phyloP scores from a whole-genome alignment of 306 rosid species.

The Cucurbita maxima region DNA sequence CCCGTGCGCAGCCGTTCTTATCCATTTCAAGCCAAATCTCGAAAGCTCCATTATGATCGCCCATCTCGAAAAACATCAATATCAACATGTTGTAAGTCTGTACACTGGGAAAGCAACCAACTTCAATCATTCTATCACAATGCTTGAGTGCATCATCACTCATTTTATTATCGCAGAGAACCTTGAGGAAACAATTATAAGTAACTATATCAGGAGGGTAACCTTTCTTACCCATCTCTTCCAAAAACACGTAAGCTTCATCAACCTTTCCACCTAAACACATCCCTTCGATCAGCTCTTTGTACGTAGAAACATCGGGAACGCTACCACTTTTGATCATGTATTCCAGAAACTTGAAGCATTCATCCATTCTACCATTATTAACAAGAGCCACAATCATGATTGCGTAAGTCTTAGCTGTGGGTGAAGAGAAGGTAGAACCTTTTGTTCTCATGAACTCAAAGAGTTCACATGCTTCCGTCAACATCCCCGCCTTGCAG shows the following conservation, averaged over 20 bases:
- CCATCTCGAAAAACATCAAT: conserved; percentile 64
- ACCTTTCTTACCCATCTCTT: conserved; percentile 93
- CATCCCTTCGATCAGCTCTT: conserved; percentile 76
- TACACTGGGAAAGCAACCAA: conserved; percentile 60
- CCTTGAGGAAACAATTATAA: conserved; percentile 81
- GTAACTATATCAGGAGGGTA: conserved; percentile 82
- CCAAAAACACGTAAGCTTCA: conserved; percentile 65
- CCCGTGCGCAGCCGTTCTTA: conserved; percentile 34
- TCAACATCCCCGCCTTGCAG: conserved; percentile 65
- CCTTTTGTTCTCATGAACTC: conserved; percentile 82
- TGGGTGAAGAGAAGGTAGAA: conserved; percentile 64
- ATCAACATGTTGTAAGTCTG: conserved; percentile 82
- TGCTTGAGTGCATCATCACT: conserved; percentile 62
- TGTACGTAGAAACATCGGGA: conserved; percentile 88
- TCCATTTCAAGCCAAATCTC: conserved; percentile 81
- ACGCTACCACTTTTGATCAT: conserved; percentile 78
- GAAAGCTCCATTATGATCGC: conserved; percentile 57
- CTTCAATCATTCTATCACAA: conserved; percentile 43
- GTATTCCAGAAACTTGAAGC: conserved; percentile 41
- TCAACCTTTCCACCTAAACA: conserved; percentile 58
- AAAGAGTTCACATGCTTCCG: conserved; percentile 56
- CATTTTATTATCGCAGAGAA: conserved; percentile 60
- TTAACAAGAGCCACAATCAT: conserved; percentile 60
- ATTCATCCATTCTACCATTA: conserved; percentile 62
- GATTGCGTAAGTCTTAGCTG: conserved; percentile 62